These are phyloP conservation scores for Dendrothele bispora DNA, from an alignment of 768 basidiomycete genomes.

Conservation along the genomic window DNA sequence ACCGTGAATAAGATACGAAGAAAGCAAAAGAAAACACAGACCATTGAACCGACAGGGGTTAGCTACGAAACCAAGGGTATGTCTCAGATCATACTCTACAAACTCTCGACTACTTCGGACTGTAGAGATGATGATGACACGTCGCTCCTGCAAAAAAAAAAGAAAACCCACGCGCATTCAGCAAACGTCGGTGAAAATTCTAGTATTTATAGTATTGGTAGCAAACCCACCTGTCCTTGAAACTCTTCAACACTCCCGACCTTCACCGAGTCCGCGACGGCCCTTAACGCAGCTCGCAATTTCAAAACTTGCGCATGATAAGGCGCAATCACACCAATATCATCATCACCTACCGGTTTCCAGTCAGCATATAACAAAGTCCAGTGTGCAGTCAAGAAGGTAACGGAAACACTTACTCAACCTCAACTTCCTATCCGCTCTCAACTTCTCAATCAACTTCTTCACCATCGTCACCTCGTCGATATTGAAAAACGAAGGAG, in stretches of 20 bases:
- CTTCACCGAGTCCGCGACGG: conserved; percentile 43
- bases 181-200: too few relatives aligned
- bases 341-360: conserved; percentile 37
- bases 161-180: not conserved
- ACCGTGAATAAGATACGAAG: not conserved
- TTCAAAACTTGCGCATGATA: conserved; percentile 61
- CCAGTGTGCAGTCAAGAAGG: not conserved
- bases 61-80: conserved; percentile 58
- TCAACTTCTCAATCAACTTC: conserved; percentile 38
- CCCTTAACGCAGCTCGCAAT: conserved; percentile 38
- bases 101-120: conserved; percentile 54
- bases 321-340: conserved; percentile 63
- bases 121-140: conserved; percentile 57
- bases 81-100: conserved; percentile 49
- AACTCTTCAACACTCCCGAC: conserved; percentile 69
- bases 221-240: conserved; percentile 53
- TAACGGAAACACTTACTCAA: conserved; percentile 33
- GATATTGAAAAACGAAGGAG: conserved; percentile 67
- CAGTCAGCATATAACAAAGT: not conserved
- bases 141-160: conserved; percentile 41
- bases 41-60: conserved; percentile 68
- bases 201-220: not conserved
- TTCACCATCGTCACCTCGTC: conserved; percentile 53
- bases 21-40: conserved; percentile 21
- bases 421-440: conserved; percentile 34